Percentiles rank a stretch among this genome's conserved stretches.
These are phyloP conservation scores for Cladosporium sp. DNA, from an alignment of 2,329 filamentous ascomycete genomes.

Conservation along the genomic window DNA sequence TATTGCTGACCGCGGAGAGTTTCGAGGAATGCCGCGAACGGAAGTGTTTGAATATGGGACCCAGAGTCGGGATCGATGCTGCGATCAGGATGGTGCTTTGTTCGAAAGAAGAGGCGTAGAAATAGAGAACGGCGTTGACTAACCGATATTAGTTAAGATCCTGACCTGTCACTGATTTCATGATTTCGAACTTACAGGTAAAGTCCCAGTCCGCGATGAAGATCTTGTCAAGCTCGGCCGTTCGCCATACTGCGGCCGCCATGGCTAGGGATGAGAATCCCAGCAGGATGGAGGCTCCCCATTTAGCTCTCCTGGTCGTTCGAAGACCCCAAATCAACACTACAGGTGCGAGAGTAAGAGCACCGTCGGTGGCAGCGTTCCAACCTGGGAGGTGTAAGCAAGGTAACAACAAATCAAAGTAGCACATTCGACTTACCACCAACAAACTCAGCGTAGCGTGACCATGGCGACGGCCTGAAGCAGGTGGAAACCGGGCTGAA, in stretches of 20 bases:
- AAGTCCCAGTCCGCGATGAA: conserved; percentile 17
- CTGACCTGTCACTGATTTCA: too few relatives aligned
- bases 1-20: background rate
- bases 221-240: conserved; percentile 10
- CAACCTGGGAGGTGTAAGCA: background rate
- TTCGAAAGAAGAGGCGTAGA: conserved; percentile 21
- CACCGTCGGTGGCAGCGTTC: conserved; percentile 15
- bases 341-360: conserved; percentile 8
- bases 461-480: conserved; percentile 10
- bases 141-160: background rate
- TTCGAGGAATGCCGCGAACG: background rate
- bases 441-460: conserved; percentile 7
- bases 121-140: conserved; percentile 14
- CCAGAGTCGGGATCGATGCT: conserved; percentile 11
- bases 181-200: conserved; percentile 9
- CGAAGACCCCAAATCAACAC: conserved; percentile 10
- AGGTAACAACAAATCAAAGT: too few relatives aligned
- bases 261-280: conserved; percentile 5
- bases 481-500: conserved; percentile 4
- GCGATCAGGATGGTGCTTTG: conserved; percentile 20
- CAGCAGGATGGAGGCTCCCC: conserved; percentile 3
- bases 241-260: conserved; percentile 15
- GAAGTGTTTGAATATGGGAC: background rate
- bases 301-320: conserved; percentile 7
- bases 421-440: conserved; percentile 3